phyloP scores from a whole-genome alignment of 73 alveolate genomes.

The Stentor coeruleus region DNA sequence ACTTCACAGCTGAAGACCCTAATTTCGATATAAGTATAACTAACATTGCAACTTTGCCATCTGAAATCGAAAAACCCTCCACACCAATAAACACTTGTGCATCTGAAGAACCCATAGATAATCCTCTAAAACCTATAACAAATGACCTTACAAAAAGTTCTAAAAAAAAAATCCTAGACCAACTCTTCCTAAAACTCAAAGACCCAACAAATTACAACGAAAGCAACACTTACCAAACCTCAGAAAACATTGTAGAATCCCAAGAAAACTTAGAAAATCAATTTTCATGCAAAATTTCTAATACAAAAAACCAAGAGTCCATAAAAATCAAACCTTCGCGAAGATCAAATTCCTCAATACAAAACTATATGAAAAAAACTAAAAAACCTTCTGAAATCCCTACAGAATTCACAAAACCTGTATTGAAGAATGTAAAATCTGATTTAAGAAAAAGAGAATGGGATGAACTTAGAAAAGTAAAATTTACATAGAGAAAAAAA shows the following conservation, averaged over 20 bases:
- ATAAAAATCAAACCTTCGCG: neutral
- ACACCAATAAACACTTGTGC: neutral
- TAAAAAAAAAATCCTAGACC: neutral
- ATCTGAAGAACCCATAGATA: neutral
- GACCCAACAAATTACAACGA: too few species aligned
- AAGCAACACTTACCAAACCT: too few species aligned
- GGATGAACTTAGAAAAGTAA: constrained; percentile 16
- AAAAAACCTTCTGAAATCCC: neutral
- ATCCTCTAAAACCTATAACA: neutral
- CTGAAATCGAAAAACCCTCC: neutral
- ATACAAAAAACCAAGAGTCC: neutral
- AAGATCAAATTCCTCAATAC: neutral
- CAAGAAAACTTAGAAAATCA: neutral
- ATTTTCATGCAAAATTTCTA: neutral
- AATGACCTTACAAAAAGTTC: neutral
- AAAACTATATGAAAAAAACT: neutral
- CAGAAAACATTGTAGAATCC: neutral
- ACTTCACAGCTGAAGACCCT: neutral
- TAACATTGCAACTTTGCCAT: neutral
- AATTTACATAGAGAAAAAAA: constrained; percentile 5
- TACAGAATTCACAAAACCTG: neutral
- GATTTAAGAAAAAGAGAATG: constrained; percentile 1
- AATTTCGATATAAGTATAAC: neutral
- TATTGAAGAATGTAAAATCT: neutral
- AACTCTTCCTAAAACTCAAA: neutral